Base-by-base conservation (phyloP, 495 filamentous ascomycete genomes). In the Annulohypoxylon nitens region DNA sequence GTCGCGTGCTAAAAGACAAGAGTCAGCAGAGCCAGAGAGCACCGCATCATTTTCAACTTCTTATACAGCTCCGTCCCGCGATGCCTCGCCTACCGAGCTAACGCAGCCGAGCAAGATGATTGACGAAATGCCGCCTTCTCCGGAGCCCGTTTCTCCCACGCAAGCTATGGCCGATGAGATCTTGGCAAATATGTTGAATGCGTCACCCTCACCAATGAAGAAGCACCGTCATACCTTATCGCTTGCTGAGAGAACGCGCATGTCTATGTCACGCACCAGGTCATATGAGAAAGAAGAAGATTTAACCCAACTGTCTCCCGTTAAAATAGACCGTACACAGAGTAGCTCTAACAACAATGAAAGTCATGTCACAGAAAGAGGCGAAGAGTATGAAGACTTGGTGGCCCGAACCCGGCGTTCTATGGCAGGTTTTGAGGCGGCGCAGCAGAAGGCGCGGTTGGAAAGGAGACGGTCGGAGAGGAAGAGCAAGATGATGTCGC, bases 401-500 rank as follows among this genome's bases (percentile, higher is more conserved):
- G 82, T 89, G 34, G 89, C 94, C 61, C 90, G 94, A 39, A 97
- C 94, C 1, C 86, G 93, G n/a, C 88, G 90, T 71, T 94, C 91
- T 73, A 95, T 97, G 90, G 92, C 90, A 14, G 84, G 85, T 9
- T 87, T 85, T 67, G 87, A 87, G 43, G 76, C 84, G 4, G 83
- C 82, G 70, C 69, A 81, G 57, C 81, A 86, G 73, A 84, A 85
- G 75, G 85, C 88, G 68, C 77, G 88, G 80, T 18, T 93, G 77
- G 73, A 88, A 78, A 88, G 79, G 87, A 87, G 71, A 82, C 88
- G 69, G 70, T 86, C 78, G 77, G 80, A 81, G 70, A 79, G 78
- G 66, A 83, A 82, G 69, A 77, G 78, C 64, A 86, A 78, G 50
- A 82, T 83, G 50, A 82, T 83, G 37, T 30, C 73, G 2, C 72